phyloP scores from a whole-genome alignment of 2,329 filamentous ascomycete genomes.

The Pseudogymnoascus sp. region DNA sequence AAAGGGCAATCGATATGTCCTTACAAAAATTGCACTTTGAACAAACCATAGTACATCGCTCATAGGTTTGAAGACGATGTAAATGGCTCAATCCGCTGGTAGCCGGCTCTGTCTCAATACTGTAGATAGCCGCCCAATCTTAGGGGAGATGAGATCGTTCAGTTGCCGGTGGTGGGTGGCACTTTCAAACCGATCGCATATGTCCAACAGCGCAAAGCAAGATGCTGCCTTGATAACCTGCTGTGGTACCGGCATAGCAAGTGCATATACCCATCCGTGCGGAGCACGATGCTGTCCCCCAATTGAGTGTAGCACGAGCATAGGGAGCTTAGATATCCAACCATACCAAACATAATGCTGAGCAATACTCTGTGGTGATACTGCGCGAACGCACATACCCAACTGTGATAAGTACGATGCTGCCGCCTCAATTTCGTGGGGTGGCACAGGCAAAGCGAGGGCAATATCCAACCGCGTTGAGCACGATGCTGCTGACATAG shows the following conservation, averaged over 20 bases:
- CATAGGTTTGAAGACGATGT: background rate
- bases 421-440: background rate
- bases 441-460: background rate
- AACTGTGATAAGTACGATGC: background rate
- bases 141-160: background rate
- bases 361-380: background rate
- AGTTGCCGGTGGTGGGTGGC: background rate
- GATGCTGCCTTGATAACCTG: background rate
- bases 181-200: background rate
- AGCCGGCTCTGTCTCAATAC: background rate
- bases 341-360: background rate
- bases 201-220: background rate
- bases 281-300: background rate
- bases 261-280: background rate
- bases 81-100: slow-evolving; percentile 2
- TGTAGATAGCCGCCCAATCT: background rate
- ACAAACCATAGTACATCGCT: background rate
- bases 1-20: background rate
- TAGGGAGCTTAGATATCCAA: background rate
- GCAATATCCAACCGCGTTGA: background rate
- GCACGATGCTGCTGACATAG: background rate
- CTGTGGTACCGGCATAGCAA: background rate
- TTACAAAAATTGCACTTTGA: background rate
- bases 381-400: background rate
- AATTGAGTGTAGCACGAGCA: background rate